phyloP scores from a whole-genome alignment of 768 basidiomycete genomes.

The Leucocoprinus birnbaumii region DNA sequence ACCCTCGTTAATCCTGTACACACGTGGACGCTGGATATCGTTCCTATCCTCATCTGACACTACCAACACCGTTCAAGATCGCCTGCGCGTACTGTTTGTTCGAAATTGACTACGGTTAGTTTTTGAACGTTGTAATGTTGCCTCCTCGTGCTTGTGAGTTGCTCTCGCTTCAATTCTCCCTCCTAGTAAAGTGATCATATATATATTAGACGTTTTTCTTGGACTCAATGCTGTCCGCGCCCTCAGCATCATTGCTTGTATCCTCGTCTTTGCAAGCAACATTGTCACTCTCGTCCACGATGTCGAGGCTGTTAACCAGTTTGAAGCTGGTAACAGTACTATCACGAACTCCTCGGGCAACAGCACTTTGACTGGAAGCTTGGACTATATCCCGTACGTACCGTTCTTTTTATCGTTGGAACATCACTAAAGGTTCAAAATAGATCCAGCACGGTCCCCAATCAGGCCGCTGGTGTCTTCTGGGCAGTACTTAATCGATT shows the following conservation, averaged over 20 bases:
- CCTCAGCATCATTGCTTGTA: conserved; percentile 74
- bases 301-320: conserved; percentile 70
- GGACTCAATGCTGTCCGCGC: conserved; percentile 76
- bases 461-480: conserved; percentile 87
- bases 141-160: conserved; percentile 36
- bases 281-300: conserved; percentile 73
- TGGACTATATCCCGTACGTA: conserved; percentile 77
- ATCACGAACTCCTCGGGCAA: conserved; percentile 13
- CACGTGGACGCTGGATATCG: conserved; percentile 1
- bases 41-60: background rate
- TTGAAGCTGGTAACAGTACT: conserved; percentile 37
- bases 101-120: too few relatives aligned
- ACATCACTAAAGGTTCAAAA: background rate
- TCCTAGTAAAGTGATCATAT: background rate
- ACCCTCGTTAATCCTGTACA: background rate
- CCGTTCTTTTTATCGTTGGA: background rate
- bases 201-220: conserved; percentile 55
- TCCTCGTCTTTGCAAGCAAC: conserved; percentile 80
- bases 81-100: too few relatives aligned
- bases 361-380: conserved; percentile 32
- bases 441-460: conserved; percentile 71
- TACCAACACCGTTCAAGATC: too few relatives aligned
- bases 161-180: background rate
- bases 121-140: conserved; percentile 31
- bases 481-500: conserved; percentile 89